Percentiles rank a stretch among this genome's conserved stretches.
phyloP scores from a whole-genome alignment of 2,329 filamentous ascomycete genomes.

The Aspergillus quadrilineatus region DNA sequence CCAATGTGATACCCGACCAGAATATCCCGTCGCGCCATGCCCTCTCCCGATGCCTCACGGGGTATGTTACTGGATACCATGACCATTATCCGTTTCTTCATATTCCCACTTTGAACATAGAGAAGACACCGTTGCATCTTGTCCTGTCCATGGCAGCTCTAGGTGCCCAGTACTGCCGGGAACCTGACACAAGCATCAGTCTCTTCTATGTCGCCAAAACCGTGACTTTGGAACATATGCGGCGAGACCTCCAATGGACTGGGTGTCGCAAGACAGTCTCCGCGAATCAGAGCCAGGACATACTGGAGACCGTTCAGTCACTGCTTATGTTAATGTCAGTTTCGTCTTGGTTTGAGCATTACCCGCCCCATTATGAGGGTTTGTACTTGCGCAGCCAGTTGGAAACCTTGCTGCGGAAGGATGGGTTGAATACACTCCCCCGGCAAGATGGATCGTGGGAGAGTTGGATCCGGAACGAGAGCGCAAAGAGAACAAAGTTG shows the following conservation, averaged over 20 bases:
- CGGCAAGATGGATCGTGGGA: slow-evolving; percentile 31
- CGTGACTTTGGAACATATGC: slow-evolving; percentile 33
- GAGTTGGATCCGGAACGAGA: slow-evolving; percentile 34
- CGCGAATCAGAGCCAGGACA: slow-evolving; percentile 23
- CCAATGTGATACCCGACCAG: slow-evolving; percentile 29
- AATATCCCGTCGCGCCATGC: slow-evolving; percentile 34
- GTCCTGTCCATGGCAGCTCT: slow-evolving; percentile 34
- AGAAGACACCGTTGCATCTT: slow-evolving; percentile 25
- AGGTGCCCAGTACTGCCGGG: slow-evolving; percentile 34
- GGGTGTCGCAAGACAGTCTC: background rate
- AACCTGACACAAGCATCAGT: slow-evolving; percentile 34
- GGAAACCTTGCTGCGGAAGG: slow-evolving; percentile 30
- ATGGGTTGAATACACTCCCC: slow-evolving; percentile 31
- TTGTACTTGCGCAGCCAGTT: slow-evolving; percentile 31
- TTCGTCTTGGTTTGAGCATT: slow-evolving; percentile 33
- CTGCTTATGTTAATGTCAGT: slow-evolving; percentile 31
- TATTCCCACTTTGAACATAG: slow-evolving; percentile 31
- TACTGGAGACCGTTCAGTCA: slow-evolving; percentile 31
- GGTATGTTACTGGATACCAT: slow-evolving; percentile 34
- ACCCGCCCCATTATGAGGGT: slow-evolving; percentile 32
- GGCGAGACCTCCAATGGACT: slow-evolving; percentile 28
- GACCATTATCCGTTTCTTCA: slow-evolving; percentile 37
- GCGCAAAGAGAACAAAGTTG: slow-evolving; percentile 32
- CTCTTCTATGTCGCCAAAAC: slow-evolving; percentile 34
- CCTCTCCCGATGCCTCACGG: slow-evolving; percentile 33